Evolutionary conservation across 257 asterid genomes (phyloP), one percentile per base, ranked within the genome.

Genomic region (Penstemon barbatus): DNA sequence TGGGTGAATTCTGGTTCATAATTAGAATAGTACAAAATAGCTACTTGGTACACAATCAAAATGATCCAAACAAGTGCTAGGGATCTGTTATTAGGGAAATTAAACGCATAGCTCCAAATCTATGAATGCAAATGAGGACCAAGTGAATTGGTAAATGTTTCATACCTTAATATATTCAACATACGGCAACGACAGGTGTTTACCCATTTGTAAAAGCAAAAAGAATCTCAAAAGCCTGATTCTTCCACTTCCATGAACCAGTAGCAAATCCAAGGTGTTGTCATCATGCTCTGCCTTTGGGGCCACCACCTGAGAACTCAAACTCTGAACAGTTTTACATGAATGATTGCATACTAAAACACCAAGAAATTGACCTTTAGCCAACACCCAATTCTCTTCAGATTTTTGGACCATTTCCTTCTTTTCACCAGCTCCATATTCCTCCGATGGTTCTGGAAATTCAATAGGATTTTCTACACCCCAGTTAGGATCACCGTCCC

Each of bases 271-370:
- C 85, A 93, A 79, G 58, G 73, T 78, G 71, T 81, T 85, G 71
- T 93, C 99, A 77, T 93, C 97, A 57, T 85, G 95, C 80, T 87
- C 97, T 44, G 99, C 99, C 84, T 87, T 86, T 45, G 99, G 97
- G 61, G 99, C 99, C 75, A 93, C 88, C 63, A 93, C 96, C 83
- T 90, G 99, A 58, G 95, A 86, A 78, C 97, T 90, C 82, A 88
- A 79, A 82, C 97, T 89, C 57, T 93, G 99, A 73, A 93, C 96
- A 44, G 95, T 93, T 76, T 75, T 93, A 77, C 99, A 93, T 0
- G 96, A 85, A 81, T 93, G 99, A 69, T 93, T 93, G 84, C 99
- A 93, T 5, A 89, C 96, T 68, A 93, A 65, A 52, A 89, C 86
- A 66, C 91, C 96, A 68, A 93, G 90, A 87, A 80, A 86, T 50